phyloP scores from a whole-genome alignment of 164 flowering plant species.

The Malania oleifera region DNA sequence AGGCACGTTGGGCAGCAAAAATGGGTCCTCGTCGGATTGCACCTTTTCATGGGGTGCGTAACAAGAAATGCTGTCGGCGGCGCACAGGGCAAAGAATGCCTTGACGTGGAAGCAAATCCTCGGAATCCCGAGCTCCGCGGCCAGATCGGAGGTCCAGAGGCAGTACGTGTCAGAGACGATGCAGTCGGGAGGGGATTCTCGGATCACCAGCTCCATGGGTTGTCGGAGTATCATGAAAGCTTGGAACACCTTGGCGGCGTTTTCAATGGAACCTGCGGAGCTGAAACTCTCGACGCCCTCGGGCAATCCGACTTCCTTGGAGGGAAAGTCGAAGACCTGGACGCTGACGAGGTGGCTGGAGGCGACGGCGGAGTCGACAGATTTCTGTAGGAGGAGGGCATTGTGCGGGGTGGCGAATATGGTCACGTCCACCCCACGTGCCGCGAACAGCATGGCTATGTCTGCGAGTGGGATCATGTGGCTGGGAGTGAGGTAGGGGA shows the following conservation, averaged over 20 bases:
- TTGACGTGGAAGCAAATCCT: slow-evolving; percentile 26
- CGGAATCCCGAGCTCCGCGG: slow-evolving; percentile 23
- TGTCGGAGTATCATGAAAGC: slow-evolving; percentile 22
- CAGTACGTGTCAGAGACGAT: slow-evolving; percentile 33
- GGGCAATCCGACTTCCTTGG: slow-evolving; percentile 29
- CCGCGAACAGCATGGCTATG: slow-evolving; percentile 21
- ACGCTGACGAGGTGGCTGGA: slow-evolving; percentile 17
- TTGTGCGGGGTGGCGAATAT: slow-evolving; percentile 30
- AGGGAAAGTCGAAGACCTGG: slow-evolving; percentile 22
- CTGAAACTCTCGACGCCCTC: slow-evolving; percentile 29
- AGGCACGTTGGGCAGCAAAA: slow-evolving; percentile 23
- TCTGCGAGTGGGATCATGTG: slow-evolving; percentile 24
- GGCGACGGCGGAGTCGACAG: slow-evolving; percentile 2
- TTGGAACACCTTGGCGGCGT: slow-evolving; percentile 9
- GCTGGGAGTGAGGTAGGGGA: slow-evolving; percentile 17
- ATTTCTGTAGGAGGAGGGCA: slow-evolving; percentile 12
- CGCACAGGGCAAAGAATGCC: slow-evolving; percentile 19
- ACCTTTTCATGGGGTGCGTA: slow-evolving; percentile 13
- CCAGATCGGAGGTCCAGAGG: slow-evolving; percentile 26
- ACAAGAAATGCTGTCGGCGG: slow-evolving; percentile 4
- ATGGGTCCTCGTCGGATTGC: slow-evolving; percentile 11
- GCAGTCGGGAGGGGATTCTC: slow-evolving; percentile 23
- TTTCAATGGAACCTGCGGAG: slow-evolving; percentile 6
- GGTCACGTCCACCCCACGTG: slow-evolving; percentile 11
- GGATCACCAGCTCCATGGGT: slow-evolving; percentile 24